These are phyloP conservation scores for Ogataea neopini DNA, from an alignment of 805 yeast genomes.

Conservation along the genomic window DNA sequence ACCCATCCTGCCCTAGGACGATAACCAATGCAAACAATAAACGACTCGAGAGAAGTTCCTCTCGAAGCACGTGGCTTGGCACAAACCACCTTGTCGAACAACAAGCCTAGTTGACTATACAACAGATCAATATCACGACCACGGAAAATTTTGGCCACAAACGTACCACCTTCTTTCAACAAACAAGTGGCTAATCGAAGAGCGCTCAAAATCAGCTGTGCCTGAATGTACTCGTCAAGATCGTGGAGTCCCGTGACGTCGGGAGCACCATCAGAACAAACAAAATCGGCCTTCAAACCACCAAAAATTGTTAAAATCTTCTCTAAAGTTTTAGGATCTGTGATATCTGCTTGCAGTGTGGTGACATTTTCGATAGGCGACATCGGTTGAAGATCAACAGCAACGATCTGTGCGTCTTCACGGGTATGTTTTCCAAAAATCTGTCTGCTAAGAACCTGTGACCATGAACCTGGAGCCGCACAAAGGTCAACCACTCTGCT, in stretches of 20 bases:
- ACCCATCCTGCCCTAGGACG: constrained; percentile 82
- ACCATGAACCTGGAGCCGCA: constrained; percentile 99
- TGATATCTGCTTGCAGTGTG: constrained; percentile 93
- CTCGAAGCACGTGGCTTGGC: constrained; percentile 96
- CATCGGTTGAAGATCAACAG: constrained; percentile 97
- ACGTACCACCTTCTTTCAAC: constrained; percentile 84
- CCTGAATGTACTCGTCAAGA: constrained; percentile 94
- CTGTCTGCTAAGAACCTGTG: constrained; percentile 84
- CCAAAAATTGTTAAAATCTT: constrained; percentile 79
- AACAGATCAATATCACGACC: constrained; percentile 94
- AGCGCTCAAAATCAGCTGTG: constrained; percentile 89
- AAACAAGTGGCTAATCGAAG: constrained; percentile 88
- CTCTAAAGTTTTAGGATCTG: constrained; percentile 87
- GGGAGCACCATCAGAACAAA: constrained; percentile 97
- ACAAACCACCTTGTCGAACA: constrained; percentile 86
- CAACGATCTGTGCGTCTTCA: constrained; percentile 63
- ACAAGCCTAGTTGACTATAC: constrained; percentile 85
- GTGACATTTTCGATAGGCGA: constrained; percentile 91
- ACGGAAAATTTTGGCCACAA: constrained; percentile 94
- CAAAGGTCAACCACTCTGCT: constrained; percentile 91
- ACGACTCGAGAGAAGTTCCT: constrained; percentile 92
- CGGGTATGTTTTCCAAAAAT: constrained; percentile 42
- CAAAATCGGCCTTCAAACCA: constrained; percentile 92
- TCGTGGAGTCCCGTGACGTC: constrained; percentile 98
- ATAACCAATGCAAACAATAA: constrained; percentile 88